Evolutionary conservation across 1,284 basidiomycete species (phyloP), one percentile per base, ranked within the genome.

Genomic region (Erythrobasidium hasegawianum): DNA sequence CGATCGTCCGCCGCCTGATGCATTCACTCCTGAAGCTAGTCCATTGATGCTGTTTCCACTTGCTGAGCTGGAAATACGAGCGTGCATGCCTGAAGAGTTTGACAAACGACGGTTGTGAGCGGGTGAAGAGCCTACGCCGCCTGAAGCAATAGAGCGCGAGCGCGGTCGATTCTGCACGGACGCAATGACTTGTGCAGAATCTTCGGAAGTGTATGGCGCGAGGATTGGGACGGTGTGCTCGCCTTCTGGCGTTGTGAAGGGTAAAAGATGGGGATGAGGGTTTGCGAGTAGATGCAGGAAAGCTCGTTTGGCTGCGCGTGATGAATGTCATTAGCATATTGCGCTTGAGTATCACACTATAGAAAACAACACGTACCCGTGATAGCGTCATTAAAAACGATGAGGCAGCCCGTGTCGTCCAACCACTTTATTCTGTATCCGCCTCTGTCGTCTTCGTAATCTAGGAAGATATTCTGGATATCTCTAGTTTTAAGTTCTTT

Each of bases 391-490:
- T 85, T 84, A 77, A 99, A 99, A 70, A 99, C 93, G 75, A 97
- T 88, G 75, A 96, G 81, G 49, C 95, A 89, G 75, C 89, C 94
- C 53, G 90, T 93, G 78, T 99, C 95, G 78, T 99, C 92, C 72
- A 87, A 85, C 95, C 95, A 99, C 78, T 98, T 98, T 79, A 99
- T 96, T 82, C 93, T 91, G 82, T 96, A 97, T 18, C 94, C 95
- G 41, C 93, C 93, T 68, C 83, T 86, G 53, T 86, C 82, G 68
- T 81, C 83, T 74, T 97, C 93, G 84, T 89, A 97, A 49, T 93
- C 90, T 59, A 86, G 82, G 78, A 98, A 97, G 45, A 92, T 87
- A 59, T 83, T 78, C 76, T 97, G 92, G 59, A 99, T 88, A 78
- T 99, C 95, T 76, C 91, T 88, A 27, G 95, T 99, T 81, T 97